Conservation (phyloP, 805 yeast genomes). For the Cyberlindnera galapagoensis region DNA sequence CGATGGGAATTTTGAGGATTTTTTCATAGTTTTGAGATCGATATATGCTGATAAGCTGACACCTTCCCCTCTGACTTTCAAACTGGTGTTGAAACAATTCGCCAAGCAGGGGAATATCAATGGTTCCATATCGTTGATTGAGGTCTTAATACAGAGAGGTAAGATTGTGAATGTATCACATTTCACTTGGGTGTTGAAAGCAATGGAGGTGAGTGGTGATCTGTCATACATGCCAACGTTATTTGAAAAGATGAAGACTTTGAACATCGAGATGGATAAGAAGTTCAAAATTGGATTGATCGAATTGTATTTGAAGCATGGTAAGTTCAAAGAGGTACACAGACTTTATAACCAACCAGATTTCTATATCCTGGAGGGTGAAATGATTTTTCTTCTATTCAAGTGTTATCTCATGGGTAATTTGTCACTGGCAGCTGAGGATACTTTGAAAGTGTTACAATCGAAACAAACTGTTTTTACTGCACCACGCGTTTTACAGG, state of each 20-base stretch:
- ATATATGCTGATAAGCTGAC: slow-evolving; percentile 4
- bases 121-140: slow-evolving; percentile 14
- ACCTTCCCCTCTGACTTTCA: slow-evolving; percentile 14
- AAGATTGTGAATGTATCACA: slow-evolving; percentile 3
- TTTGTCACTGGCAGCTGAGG: slow-evolving; percentile 8
- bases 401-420: slow-evolving; percentile 12
- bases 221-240: slow-evolving; percentile 8
- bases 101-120: slow-evolving; percentile 16
- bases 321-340: slow-evolving; percentile 10
- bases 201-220: slow-evolving; percentile 12
- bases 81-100: slow-evolving; percentile 14
- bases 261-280: slow-evolving; percentile 9
- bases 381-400: slow-evolving; percentile 10
- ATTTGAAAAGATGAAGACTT: slow-evolving; percentile 8
- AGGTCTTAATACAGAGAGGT: slow-evolving; percentile 8
- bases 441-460: slow-evolving; percentile 9
- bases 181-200: slow-evolving; percentile 8
- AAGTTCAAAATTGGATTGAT: slow-evolving; percentile 12
- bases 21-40: slow-evolving; percentile 3
- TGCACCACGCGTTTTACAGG: slow-evolving; percentile 1
- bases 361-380: neutral
- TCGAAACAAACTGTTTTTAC: neutral
- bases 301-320: slow-evolving; percentile 8
- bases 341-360: too few species aligned
- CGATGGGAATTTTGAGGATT: slow-evolving; percentile 1